Percentiles rank a stretch among this genome's conserved stretches.
phyloP scores from a whole-genome alignment of 208 protist genomes.

The Trichomonas vaginalis region DNA sequence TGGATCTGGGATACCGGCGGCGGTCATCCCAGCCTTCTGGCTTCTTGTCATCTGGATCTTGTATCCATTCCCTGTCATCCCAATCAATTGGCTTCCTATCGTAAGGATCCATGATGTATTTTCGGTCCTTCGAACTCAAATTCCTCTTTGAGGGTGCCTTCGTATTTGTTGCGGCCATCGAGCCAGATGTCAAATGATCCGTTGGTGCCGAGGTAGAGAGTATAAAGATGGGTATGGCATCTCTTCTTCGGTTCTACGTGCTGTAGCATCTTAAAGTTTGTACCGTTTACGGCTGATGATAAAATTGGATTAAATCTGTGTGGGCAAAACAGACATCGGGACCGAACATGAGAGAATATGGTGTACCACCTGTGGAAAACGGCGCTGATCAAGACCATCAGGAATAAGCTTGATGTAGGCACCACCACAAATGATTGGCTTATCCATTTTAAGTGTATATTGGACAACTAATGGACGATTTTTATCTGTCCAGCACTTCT shows the following conservation, averaged over 20 bases:
- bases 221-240: background rate
- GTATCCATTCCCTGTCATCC: background rate
- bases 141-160: background rate
- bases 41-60: background rate
- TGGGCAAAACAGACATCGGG: background rate
- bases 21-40: background rate
- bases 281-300: background rate
- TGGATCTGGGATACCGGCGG: background rate
- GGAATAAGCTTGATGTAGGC: background rate
- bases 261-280: background rate
- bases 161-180: background rate
- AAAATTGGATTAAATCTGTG: background rate
- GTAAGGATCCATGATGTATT: background rate
- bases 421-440: background rate
- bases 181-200: background rate
- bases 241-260: background rate
- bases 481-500: background rate
- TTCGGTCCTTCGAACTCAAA: background rate
- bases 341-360: background rate
- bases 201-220: background rate
- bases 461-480: background rate
- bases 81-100: background rate
- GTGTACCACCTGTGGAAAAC: background rate
- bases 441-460: background rate
- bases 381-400: background rate